phyloP scores from a whole-genome alignment of 1,284 basidiomycete genomes.

The Cryptococcus floricola region DNA sequence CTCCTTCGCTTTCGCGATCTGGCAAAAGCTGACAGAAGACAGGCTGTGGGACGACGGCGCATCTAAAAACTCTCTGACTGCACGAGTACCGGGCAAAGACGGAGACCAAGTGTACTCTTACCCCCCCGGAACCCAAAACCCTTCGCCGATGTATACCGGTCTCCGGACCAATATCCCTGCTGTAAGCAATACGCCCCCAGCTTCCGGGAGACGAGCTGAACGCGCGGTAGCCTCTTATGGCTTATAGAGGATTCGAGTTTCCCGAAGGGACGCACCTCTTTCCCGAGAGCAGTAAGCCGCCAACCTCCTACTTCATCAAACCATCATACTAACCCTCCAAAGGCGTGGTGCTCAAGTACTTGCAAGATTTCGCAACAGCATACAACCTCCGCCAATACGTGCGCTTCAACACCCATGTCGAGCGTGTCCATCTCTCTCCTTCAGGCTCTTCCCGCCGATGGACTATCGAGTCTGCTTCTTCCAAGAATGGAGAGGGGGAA shows the following conservation, averaged over 20 bases:
- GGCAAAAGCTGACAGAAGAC: background rate
- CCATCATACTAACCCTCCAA: slow-evolving; percentile 1
- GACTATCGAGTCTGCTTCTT: slow-evolving; percentile 21
- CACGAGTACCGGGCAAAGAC: background rate
- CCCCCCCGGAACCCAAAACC: slow-evolving; percentile 18
- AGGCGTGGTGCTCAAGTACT: slow-evolving; percentile 41
- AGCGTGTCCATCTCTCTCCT: slow-evolving; percentile 23
- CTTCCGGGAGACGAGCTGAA: slow-evolving; percentile 10
- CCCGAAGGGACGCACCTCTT: slow-evolving; percentile 19
- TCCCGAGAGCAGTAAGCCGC: slow-evolving; percentile 24
- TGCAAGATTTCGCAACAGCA: slow-evolving; percentile 40
- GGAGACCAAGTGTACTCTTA: slow-evolving; percentile 21
- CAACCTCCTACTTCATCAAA: background rate
- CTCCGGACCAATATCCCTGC: slow-evolving; percentile 48
- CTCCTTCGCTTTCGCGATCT: background rate
- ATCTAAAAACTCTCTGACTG: slow-evolving; percentile 11
- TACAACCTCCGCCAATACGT: slow-evolving; percentile 32
- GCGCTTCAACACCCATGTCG: slow-evolving; percentile 46
- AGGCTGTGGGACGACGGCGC: slow-evolving; percentile 27
- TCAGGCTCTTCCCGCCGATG: slow-evolving; percentile 17
- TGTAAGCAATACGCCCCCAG: slow-evolving; percentile 14
- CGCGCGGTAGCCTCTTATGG: slow-evolving; percentile 29
- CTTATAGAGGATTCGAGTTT: slow-evolving; percentile 24
- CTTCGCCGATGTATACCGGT: slow-evolving; percentile 45
- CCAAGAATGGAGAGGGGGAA: background rate